Evolutionary conservation across 345 rosid genomes (phyloP), one percentile per base, ranked within the genome.

Genomic region (Salix viminalis): DNA sequence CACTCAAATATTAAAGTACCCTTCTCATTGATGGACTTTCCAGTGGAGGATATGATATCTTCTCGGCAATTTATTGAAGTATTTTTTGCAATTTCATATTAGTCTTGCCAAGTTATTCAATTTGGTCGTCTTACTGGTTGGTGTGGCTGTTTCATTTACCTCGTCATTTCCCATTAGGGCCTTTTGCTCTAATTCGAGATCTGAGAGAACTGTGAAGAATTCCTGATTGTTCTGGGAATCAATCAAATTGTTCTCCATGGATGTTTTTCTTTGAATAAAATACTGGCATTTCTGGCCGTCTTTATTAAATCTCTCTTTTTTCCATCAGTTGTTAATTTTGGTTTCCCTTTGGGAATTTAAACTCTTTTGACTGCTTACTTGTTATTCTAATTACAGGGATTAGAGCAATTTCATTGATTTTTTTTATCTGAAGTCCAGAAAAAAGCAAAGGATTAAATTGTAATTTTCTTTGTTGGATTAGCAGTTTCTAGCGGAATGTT

Each of bases 1-100:
- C 99, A 39, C 90, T 90, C 78, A 92, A 34, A 68, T 74, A 90
- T 89, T 32, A 96, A 88, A 87, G 79, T 96, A 71, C 67, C 91
- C 91, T 24, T 83, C 90, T 80, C 99, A 91, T 74, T 94, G 72
- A 83, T 36, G 8, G 36, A 30, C 13, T 68, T 21, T 7, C 69
- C 54, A 46, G 54, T 24, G 28, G 32, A 19, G 34, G 8, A 36
- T 42, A 23, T 14, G 9, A 21, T n/a, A 11, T 16, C 42, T 71
- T 71, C 10, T 50, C 24, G 5, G 13, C 54, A 23, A 41, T 46
- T 18, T 24, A 15, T 19, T 24, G 70, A 62, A 10, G 65, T 24
- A n/a, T 65, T 71, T 37, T 67, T 52, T 42, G 1, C 46, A 36
- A 21, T 65, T 78, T 65, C 19, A 13, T 65, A 36, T 3, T 3